Evolutionary conservation across 2,329 filamentous ascomycete genomes (phyloP), one percentile per base, ranked within the genome.

Genomic region (Fusarium nisikadoi): DNA sequence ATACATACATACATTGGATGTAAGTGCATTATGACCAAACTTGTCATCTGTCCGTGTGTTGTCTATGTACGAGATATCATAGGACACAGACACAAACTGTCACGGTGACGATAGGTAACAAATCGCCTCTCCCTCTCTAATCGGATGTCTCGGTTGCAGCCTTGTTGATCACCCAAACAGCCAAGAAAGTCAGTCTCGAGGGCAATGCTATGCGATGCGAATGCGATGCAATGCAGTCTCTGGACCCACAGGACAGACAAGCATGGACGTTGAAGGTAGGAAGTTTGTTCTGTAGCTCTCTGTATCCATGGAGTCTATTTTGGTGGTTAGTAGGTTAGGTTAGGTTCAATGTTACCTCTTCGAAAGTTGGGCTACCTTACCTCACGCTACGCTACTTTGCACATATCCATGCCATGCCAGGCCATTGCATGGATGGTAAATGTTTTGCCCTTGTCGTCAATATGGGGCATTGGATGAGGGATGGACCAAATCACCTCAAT

Each of bases 391-490:
- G 57, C 47, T 65, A 65, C 66, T 65, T 36, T 50, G 50, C 58
- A 67, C 27, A 45, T 71, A 70, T 71, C 70, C 70, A 73, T 73
- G 70, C 58, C 65, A 49, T 52, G 49, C 65, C 65, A 49, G n/a
- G 52, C 69, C 49, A 53, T 73, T 73, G 45, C 70, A 73, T 73
- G 70, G 70, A 72, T 72, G 65, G 38, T 59, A 49, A 53, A 59
- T 45, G 65, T 57, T 70, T 33, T 57, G 70, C 70, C 70, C 70
- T 71, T 62, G 70, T 71, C 66, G 52, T 71, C 71, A 60, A 68
- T 53, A 70, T 65, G 69, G 69, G 60, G 65, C 66, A 33, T 72
- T 64, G 65, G 49, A 57, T 58, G 64, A 59, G 61, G 41, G 45
- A 65, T 38, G 53, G 47, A 66, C 58, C 38, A 35, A 43, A 27